A percentile compares a stretch with the other conserved stretches of the same genome.
These are phyloP conservation scores for Fragilaria radians DNA, from an alignment of 108 stramenopile species.

Conservation along the genomic window DNA sequence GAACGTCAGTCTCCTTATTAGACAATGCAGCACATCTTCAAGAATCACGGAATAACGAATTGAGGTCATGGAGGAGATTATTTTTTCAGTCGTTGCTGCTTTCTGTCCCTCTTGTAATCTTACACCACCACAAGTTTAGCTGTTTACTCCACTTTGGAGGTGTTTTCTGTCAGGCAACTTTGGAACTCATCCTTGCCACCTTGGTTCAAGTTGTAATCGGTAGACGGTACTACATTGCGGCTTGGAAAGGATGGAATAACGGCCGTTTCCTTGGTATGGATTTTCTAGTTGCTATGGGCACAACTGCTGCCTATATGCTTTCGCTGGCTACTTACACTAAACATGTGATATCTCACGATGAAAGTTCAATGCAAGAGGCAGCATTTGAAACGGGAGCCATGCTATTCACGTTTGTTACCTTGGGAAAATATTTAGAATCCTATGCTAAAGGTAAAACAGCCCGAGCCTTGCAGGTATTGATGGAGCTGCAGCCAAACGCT, in stretches of 20 bases:
- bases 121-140: constrained; percentile 9
- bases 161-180: not conserved
- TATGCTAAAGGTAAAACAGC: constrained; percentile 86
- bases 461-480: constrained; percentile 76
- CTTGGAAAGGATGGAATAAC: constrained; percentile 62
- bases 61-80: constrained; percentile 34
- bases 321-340: constrained; percentile 38
- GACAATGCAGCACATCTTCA: constrained; percentile 49
- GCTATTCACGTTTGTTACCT: constrained; percentile 92
- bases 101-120: constrained; percentile 27
- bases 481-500: constrained; percentile 67
- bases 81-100: constrained; percentile 28
- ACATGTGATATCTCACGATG: constrained; percentile 13
- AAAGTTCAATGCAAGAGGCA: constrained; percentile 2
- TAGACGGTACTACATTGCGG: constrained; percentile 67
- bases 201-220: constrained; percentile 89
- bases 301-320: constrained; percentile 86
- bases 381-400: constrained; percentile 94
- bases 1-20: constrained; percentile 19
- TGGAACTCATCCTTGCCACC: constrained; percentile 43
- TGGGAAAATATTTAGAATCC: constrained; percentile 91
- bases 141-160: not conserved
- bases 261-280: constrained; percentile 89
- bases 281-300: constrained; percentile 89
- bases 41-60: constrained; percentile 33